Evolutionary conservation across 2,329 filamentous ascomycete species (phyloP), one percentile per base, ranked within the genome.

Genomic region (Arthrinium phaeospermum): DNA sequence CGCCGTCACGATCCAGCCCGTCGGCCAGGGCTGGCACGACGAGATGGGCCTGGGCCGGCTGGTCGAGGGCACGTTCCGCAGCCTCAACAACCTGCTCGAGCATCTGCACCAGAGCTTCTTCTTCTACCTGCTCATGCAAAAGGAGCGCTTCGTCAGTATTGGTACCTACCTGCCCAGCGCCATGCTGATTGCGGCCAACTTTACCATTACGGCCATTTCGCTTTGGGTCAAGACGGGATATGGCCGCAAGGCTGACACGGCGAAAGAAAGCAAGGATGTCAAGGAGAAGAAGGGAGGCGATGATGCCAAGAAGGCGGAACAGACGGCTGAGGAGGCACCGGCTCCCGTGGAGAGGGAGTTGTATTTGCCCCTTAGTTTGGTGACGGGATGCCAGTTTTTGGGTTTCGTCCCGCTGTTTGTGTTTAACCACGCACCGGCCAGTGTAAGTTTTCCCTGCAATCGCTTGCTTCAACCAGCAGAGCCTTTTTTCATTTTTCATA

Each of bases 61-160:
- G 0, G 88, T 98, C 5, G 96, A 99, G 83, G 95, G 95, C 77
- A 89, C 96, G 3, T 97, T 97, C 81, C 89, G 96, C 78, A 98
- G 94, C 81, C 85, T 99, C 82, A 99, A 99, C 85, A 99, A 99
- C 80, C 85, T 99, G 72, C 89, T 99, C 45, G 96, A 99, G 83
- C 95, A 99, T 81, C 87, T 99, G 74, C 96, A 99, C 81, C 96
- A 99, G 84, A 98, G 95, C 81, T 99, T 99, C 86, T 99, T 99
- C 89, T 98, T 99, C 84, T 99, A 99, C 81, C 86, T 99, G 70
- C 88, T 99, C 64, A 95, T 98, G 90, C 92, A 97, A 76, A 90
- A 92, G 44, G 94, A 96, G 78, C 91, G 95, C 14, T 99, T 99
- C 80, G 96, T 98, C 77, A 98, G 95, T 83, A 99, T 99, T 75